Base-by-base conservation (phyloP, 2,329 filamentous ascomycete genomes). In the Rutstroemia sp. region DNA sequence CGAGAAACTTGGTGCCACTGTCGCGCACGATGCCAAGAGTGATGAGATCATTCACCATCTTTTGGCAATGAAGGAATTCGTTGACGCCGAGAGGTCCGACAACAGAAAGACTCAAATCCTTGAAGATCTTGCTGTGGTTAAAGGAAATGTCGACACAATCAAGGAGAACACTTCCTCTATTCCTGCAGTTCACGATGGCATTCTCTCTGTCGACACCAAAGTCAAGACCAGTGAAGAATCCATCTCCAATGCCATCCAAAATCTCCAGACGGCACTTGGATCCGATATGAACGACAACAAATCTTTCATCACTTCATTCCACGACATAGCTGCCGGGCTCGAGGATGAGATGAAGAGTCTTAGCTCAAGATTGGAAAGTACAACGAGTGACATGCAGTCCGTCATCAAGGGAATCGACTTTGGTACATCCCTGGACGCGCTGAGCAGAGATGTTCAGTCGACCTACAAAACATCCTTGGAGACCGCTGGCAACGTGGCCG, bases 351-450 rank as follows among this genome's bases (percentile, higher is more conserved):
- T 56, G 47, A 56, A 56, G 16, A 52, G 37, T 23, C 37, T 63
- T 5, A 37, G 45, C 7, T 50, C 59, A 37, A 53, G 37, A 19
- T 34, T 62, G 9, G 49, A 49, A 12, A 57, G 53, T 4, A 55
- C 56, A 5, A 59, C 51, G 5, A 56, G 53, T 30, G 55, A 54
- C 5, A 16, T 61, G 37, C 54, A 50, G 7, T 56, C 49, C 10
- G 58, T 59, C 25, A 51, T 61, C 16, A 54, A 62, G 38, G 25
- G 27, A 9, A 58, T 61, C 27, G 58, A 61, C 38, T 30, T 61
- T 3, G 44, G 52, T 16, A 46, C 47, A 34, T 60, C 57, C 5
- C 19, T 63, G 8, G 58, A 57, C 27, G 52, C 53, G 3, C 23
- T 63, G 47, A 58, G 45, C 38, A 48, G 53, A 18, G 49, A 59